These are phyloP conservation scores for Pyrenophora seminiperda DNA, from an alignment of 2,329 filamentous ascomycete genomes.

Conservation along the genomic window DNA sequence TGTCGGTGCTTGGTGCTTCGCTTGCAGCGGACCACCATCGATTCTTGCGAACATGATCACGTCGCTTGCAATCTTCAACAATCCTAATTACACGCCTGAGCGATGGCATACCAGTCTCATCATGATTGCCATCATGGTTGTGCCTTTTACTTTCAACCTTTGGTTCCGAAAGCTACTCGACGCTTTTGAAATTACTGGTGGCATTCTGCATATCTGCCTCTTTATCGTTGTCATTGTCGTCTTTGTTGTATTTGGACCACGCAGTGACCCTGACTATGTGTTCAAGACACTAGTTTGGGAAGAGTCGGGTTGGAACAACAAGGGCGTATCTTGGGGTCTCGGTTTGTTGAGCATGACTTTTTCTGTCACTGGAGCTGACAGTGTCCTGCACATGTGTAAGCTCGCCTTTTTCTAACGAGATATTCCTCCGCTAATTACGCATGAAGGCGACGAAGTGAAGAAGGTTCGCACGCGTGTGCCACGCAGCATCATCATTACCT, in stretches of 20 bases:
- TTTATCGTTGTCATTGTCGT: constrained; percentile 57
- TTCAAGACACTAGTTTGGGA: constrained; percentile 53
- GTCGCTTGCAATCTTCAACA: constrained; percentile 44
- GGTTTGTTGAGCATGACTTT: constrained; percentile 45
- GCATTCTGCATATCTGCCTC: constrained; percentile 55
- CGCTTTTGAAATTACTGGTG: constrained; percentile 53
- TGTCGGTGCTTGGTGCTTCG: constrained; percentile 46
- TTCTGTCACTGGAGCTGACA: constrained; percentile 53
- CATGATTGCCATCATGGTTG: constrained; percentile 50
- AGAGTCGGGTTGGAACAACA: constrained; percentile 49
- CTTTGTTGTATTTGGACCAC: constrained; percentile 50
- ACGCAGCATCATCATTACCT: constrained; percentile 38
- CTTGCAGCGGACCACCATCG: constrained; percentile 33
- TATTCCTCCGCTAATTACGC: background rate
- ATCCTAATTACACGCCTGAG: constrained; percentile 44
- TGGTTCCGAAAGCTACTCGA: constrained; percentile 53
- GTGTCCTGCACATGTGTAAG: constrained; percentile 51
- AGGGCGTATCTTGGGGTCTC: constrained; percentile 51
- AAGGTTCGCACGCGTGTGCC: constrained; percentile 50
- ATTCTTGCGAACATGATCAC: constrained; percentile 34
- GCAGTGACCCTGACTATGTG: constrained; percentile 48
- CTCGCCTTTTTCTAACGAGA: background rate
- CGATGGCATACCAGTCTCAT: constrained; percentile 58
- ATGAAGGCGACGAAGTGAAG: constrained; percentile 47
- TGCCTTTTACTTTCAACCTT: constrained; percentile 52